Conservation (phyloP, 2,329 filamentous ascomycete genomes). For the Ramichloridium luteum region DNA sequence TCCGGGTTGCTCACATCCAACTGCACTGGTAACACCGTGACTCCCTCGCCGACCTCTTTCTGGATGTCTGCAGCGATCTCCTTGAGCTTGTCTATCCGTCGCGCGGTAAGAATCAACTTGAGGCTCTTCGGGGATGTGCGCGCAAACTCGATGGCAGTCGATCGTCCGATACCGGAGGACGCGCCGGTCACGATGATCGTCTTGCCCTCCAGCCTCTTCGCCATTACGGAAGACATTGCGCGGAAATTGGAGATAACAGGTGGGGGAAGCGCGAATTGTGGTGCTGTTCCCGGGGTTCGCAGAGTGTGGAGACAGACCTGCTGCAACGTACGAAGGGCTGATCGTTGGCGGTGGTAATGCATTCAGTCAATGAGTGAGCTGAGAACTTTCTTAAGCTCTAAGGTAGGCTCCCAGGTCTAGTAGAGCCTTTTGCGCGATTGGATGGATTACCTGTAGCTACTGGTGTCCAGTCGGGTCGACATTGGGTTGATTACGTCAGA, state of each 20-base stretch:
- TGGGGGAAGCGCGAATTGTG: too few species aligned
- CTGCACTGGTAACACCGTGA: constrained; percentile 70
- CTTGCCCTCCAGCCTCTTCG: constrained; percentile 1
- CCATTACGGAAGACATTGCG: constrained; percentile 43
- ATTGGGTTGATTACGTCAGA: too few species aligned
- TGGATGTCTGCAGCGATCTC: constrained; percentile 65
- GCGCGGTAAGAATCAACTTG: constrained; percentile 78
- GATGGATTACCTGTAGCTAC: too few species aligned
- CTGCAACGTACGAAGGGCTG: too few species aligned
- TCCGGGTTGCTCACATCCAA: constrained; percentile 75
- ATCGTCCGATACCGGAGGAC: constrained; percentile 78
- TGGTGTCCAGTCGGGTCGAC: too few species aligned
- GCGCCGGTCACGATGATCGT: constrained; percentile 60
- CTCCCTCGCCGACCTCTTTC: constrained; percentile 62
- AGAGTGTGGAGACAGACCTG: too few species aligned
- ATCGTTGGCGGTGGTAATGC: too few species aligned
- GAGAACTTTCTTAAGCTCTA: too few species aligned
- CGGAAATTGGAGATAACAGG: constrained; percentile 14
- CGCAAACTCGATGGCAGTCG: constrained; percentile 83
- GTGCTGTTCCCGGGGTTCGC: too few species aligned
- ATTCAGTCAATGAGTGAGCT: too few species aligned
- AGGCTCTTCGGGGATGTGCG: constrained; percentile 67
- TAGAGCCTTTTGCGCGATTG: too few species aligned
- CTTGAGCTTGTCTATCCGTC: constrained; percentile 65
- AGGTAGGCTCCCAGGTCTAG: too few species aligned